phyloP scores from a whole-genome alignment of 306 rosid species.

The Oxytropis ochrocephala region DNA sequence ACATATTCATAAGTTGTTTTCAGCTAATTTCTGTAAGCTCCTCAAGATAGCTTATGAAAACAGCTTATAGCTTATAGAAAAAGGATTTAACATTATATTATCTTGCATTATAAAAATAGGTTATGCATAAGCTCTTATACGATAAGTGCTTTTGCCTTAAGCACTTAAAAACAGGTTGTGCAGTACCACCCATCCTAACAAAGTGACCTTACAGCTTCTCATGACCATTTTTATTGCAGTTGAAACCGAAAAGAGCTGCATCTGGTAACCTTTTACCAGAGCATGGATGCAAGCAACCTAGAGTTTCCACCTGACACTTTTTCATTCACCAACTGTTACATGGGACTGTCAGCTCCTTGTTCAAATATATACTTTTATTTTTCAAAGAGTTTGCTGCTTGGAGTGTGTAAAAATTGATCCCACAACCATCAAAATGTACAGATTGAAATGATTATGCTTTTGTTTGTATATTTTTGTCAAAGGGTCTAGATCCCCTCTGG shows the following conservation, averaged over 20 bases:
- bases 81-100: too few species aligned
- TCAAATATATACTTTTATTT: not conserved
- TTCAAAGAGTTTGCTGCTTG: not conserved
- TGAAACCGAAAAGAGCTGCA: constrained; percentile 76
- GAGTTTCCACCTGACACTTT: constrained; percentile 40
- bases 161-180: too few species aligned
- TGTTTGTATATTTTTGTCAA: not conserved
- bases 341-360: not conserved
- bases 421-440: not conserved
- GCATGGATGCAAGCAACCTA: constrained; percentile 71
- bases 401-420: constrained; percentile 14
- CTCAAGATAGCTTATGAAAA: too few species aligned
- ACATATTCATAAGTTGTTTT: too few species aligned
- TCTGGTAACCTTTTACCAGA: constrained; percentile 57
- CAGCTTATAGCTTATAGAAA: too few species aligned
- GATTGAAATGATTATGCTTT: constrained; percentile 22
- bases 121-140: too few species aligned
- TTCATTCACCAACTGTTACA: constrained; percentile 5
- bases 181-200: not conserved
- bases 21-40: too few species aligned
- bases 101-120: too few species aligned
- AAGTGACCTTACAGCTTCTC: constrained; percentile 10
- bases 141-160: too few species aligned
- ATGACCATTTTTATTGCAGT: constrained; percentile 40
- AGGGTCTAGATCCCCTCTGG: too few species aligned